These are phyloP conservation scores for Metarhizium sp. DNA, from an alignment of 2,329 filamentous ascomycete genomes.

Conservation along the genomic window DNA sequence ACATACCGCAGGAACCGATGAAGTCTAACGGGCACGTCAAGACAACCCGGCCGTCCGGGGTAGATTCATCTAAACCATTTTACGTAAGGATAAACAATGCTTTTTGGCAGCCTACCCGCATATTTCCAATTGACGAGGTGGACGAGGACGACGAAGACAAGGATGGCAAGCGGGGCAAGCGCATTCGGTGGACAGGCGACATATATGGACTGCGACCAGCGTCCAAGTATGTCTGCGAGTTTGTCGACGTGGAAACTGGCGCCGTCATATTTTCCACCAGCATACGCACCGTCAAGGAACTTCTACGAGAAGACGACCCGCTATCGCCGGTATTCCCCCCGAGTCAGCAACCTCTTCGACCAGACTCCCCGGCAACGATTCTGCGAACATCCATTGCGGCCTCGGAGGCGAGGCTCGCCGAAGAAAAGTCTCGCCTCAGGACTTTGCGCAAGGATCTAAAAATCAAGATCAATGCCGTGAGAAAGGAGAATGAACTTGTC, in stretches of 20 bases:
- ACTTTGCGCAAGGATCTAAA: constrained; percentile 67
- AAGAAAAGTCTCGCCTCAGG: constrained; percentile 61
- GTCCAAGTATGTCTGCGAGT: constrained; percentile 71
- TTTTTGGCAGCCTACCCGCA: constrained; percentile 69
- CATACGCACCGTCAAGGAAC: constrained; percentile 53
- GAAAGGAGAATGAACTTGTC: constrained; percentile 65
- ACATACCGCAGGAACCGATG: constrained; percentile 17
- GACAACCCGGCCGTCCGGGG: constrained; percentile 31
- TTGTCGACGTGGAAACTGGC: constrained; percentile 58
- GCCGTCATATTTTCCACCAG: constrained; percentile 62
- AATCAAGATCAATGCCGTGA: constrained; percentile 54
- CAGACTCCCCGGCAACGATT: constrained; percentile 68
- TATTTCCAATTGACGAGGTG: constrained; percentile 36
- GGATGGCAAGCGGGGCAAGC: constrained; percentile 16
- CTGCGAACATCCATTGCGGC: constrained; percentile 67
- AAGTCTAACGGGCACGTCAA: constrained; percentile 20
- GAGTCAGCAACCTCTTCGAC: constrained; percentile 53
- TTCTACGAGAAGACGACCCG: constrained; percentile 22
- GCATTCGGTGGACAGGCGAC: constrained; percentile 57
- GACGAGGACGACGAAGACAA: constrained; percentile 18
- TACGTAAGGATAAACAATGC: constrained; percentile 72
- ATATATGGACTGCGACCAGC: constrained; percentile 61
- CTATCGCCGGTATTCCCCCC: constrained; percentile 23
- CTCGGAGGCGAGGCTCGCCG: constrained; percentile 59
- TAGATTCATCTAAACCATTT: constrained; percentile 65